Percentiles rank a stretch among this genome's conserved stretches.
Evolutionary conservation across 2,329 filamentous ascomycete genomes (phyloP).

Genomic region (Ophiostoma sp.): DNA sequence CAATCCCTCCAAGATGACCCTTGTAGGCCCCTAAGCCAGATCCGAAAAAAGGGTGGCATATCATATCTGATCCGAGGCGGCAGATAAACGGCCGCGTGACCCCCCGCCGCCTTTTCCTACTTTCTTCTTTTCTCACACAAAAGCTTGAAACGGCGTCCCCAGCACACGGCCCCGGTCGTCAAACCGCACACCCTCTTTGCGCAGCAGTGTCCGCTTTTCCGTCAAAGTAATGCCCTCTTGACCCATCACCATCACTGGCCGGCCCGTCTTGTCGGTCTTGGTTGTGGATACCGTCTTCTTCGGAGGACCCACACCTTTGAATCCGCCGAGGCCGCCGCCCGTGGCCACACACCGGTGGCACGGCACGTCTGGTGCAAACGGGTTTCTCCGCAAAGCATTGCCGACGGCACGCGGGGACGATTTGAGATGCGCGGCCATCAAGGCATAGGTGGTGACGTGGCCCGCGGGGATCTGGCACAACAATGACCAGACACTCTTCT

Average conservation of each 20-base stretch:
- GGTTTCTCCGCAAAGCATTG: slow-evolving; percentile 74
- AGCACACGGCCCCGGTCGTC: slow-evolving; percentile 60
- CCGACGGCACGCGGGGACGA: slow-evolving; percentile 77
- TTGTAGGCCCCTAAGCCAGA: too few species aligned
- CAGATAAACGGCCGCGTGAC: not conserved
- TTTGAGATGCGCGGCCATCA: slow-evolving; percentile 65
- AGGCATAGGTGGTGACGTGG: slow-evolving; percentile 74
- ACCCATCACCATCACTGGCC: slow-evolving; percentile 45
- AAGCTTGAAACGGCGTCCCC: slow-evolving; percentile 54
- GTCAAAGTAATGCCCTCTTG: slow-evolving; percentile 64
- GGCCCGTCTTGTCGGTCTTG: slow-evolving; percentile 44
- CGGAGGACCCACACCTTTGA: slow-evolving; percentile 66
- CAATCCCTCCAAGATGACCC: not conserved
- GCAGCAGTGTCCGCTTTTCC: slow-evolving; percentile 63
- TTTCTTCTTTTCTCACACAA: slow-evolving; percentile 34
- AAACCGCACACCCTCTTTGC: slow-evolving; percentile 64
- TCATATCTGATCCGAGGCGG: not conserved
- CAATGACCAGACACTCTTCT: slow-evolving; percentile 66
- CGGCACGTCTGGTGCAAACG: slow-evolving; percentile 78
- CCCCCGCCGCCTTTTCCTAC: not conserved
- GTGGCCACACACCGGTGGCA: slow-evolving; percentile 80
- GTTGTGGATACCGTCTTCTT: slow-evolving; percentile 50
- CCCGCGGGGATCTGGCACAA: slow-evolving; percentile 77
- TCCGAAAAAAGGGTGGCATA: not conserved
- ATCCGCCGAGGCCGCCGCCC: slow-evolving; percentile 69